phyloP scores from a whole-genome alignment of 805 yeast genomes.

The Kluyveromyces aestuarii region DNA sequence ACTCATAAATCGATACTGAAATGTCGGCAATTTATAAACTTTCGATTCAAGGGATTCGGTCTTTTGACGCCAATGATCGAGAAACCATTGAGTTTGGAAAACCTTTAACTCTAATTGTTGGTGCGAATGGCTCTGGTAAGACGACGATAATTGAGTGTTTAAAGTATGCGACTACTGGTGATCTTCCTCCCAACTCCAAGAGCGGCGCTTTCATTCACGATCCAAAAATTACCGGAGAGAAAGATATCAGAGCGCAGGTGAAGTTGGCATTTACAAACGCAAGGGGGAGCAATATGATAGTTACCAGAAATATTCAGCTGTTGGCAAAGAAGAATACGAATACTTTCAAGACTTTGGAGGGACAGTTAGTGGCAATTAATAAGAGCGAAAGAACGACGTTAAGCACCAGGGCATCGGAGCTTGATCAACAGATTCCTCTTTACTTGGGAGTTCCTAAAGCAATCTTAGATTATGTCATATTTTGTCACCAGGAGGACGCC shows the following conservation, averaged over 20 bases:
- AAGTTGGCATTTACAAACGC: constrained; percentile 75
- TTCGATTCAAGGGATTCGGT: constrained; percentile 80
- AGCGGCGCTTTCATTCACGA: constrained; percentile 96
- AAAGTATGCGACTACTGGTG: constrained; percentile 91
- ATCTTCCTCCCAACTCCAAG: constrained; percentile 87
- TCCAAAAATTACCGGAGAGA: constrained; percentile 70
- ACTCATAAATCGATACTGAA: no score
- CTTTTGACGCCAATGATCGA: constrained; percentile 76
- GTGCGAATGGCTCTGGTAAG: constrained; percentile 94
- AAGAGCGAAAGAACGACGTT: constrained; percentile 65
- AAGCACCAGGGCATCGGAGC: constrained; percentile 73
- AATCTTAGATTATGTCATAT: constrained; percentile 81
- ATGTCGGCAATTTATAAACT: constrained; percentile 46
- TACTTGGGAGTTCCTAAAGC: constrained; percentile 85
- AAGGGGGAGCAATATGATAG: constrained; percentile 69
- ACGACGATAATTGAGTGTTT: constrained; percentile 93
- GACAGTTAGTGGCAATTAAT: constrained; percentile 60
- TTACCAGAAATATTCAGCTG: constrained; percentile 77
- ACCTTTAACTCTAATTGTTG: constrained; percentile 90
- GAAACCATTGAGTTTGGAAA: constrained; percentile 84
- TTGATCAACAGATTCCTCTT: constrained; percentile 73
- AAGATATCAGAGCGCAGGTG: constrained; percentile 80
- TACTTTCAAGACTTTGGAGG: constrained; percentile 89
- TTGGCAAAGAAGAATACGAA: constrained; percentile 47
- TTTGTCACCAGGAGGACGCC: constrained; percentile 96